A percentile compares a stretch with the other conserved stretches of the same genome.
Evolutionary conservation across 306 rosid genomes (phyloP).

Genomic region (Malus domestica): ASM211411v1 NC_041803.1:43306001-43306500

Average conservation of each 20-base stretch:
- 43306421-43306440: neutral
- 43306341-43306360: neutral
- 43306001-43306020: too few species aligned
- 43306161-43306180: neutral
- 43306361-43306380: too few species aligned
- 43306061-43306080: conserved; percentile 20
- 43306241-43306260: neutral
- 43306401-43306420: neutral
- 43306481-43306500: neutral
- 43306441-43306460: neutral
- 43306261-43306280: neutral
- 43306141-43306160: neutral
- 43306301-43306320: neutral
- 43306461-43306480: too few species aligned
- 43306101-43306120: neutral
- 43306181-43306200: neutral
- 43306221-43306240: neutral
- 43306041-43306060: conserved; percentile 37
- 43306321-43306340: neutral
- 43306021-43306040: neutral
- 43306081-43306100: conserved; percentile 11
- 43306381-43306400: neutral
- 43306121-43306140: neutral
- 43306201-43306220: neutral
- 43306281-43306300: neutral